These are phyloP conservation scores for Amauroascus verrucosus DNA, from an alignment of 2,329 filamentous ascomycete species.

Conservation along the genomic window DNA sequence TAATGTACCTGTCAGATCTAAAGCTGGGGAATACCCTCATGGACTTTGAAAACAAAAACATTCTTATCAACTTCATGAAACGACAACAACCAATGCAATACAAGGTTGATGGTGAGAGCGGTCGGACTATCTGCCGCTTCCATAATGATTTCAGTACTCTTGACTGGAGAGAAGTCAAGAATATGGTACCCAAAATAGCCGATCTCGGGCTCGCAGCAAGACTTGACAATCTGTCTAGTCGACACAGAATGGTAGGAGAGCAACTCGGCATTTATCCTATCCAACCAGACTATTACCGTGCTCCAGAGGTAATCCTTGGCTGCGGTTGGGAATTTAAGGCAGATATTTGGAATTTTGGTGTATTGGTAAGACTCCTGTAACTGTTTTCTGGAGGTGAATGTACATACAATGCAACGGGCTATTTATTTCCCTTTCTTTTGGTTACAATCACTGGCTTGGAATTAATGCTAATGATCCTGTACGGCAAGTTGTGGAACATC, in stretches of 20 bases:
- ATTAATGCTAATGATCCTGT: not conserved
- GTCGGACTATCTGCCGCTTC: slow-evolving; percentile 19
- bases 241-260: not conserved
- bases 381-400: not conserved
- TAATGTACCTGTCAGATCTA: slow-evolving; percentile 21
- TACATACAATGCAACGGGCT: not conserved
- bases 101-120: slow-evolving; percentile 13
- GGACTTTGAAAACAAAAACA: slow-evolving; percentile 18
- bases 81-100: slow-evolving; percentile 11
- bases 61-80: slow-evolving; percentile 19
- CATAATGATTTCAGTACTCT: slow-evolving; percentile 20
- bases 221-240: slow-evolving; percentile 20
- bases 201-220: slow-evolving; percentile 18
- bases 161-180: slow-evolving; percentile 13
- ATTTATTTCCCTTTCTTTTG: not conserved
- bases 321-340: slow-evolving; percentile 30
- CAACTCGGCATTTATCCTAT: slow-evolving; percentile 20
- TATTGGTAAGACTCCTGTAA: slow-evolving; percentile 23
- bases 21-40: slow-evolving; percentile 32
- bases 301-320: slow-evolving; percentile 34
- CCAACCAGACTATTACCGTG: slow-evolving; percentile 37
- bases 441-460: not conserved
- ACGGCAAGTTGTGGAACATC: slow-evolving; percentile 20
- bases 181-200: slow-evolving; percentile 14
- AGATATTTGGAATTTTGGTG: slow-evolving; percentile 37